Evolutionary conservation across 1,284 basidiomycete species (phyloP), one percentile per base, ranked within the genome.

Genomic region (Kalmanozyma brasiliensis): DNA sequence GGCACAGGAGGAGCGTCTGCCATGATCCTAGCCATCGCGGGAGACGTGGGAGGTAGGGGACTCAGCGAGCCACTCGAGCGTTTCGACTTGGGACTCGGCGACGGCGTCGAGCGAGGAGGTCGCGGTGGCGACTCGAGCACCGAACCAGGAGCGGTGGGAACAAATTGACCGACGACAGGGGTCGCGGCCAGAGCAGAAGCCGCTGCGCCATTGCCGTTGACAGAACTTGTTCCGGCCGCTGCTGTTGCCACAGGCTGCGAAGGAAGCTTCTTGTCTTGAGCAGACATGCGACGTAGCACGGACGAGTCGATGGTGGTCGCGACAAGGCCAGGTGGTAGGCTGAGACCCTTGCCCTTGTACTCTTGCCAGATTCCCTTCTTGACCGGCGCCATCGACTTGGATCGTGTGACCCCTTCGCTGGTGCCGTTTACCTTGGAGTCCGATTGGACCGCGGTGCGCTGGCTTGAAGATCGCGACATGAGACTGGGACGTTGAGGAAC

Each of bases 271-370:
- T 63, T 63, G 23, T 58, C 58, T 26, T 57, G 52, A 14, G 11
- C 43, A 30, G 49, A 58, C 49, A 47, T 47, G 6, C 60, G 55
- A 24, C 66, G 66, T 41, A 56, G 22, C 32, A 48, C 37, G 17
- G 74, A 75, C 17, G 57, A 68, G 37, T 67, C 73, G 35, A 76
- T 72, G 1, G 73, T 76, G 17, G 74, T 76, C 2, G 73, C 74
- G 13, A 74, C 43, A 0, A 76, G 60, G 33, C 74, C 74, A 16
- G 71, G 64, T 14, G 74, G 74, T 33, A 76, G 34, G 49, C 65
- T 75, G 38, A 76, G 62, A 22, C 72, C 74, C 11, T 69, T 67
- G 48, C 74, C 74, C 30, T 64, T 64, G 60, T 75, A 76, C 41
- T 74, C 60, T 33, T 55, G 47, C 69, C 63, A 67, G 7, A 49